Evolutionary conservation across 2,329 filamentous ascomycete species (phyloP), one percentile per base, ranked within the genome.

Genomic region (Arthrobotrys conoides): DNA sequence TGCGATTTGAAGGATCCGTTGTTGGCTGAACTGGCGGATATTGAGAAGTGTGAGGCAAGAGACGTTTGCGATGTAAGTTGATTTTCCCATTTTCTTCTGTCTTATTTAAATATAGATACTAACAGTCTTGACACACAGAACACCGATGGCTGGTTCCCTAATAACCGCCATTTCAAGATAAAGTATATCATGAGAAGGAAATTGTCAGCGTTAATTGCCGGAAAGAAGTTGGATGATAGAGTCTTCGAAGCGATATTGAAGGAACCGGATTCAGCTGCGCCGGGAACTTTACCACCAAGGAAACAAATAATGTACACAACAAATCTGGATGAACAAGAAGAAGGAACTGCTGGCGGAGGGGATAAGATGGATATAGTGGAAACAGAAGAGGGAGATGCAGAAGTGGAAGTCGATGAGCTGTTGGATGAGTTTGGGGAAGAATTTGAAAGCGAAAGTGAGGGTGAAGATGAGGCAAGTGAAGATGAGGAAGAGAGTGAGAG

Each of bases 121-220:
- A 61, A n/a, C n/a, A 10, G 38, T 16, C 9, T 22, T 12, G 18
- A 20, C 63, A 14, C n/a, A 44, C 48, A 81, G 80, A 24, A 59
- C 18, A 57, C 36, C 20, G 92, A 93, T 81, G 95, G 95, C 0
- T 99, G 93, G 93, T 97, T 91, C 83, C 89, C 91, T 80, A 91
- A 91, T 73, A 93, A 93, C 5, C 90, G 92, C 0, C 91, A 93
- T 87, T 90, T 91, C 53, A 97, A 97, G 83, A 90, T 91, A 53
- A 94, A 94, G 82, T 90, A 92, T 1, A 91, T 97, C 80, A 94
- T 97, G 91, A 93, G 94, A 83, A 90, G 91, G 61, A 97, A 97
- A 85, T 90, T 97, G 82, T 87, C 55, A 86, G 87, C 64, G 14
- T 63, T 79, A 16, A 27, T 73, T 18, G 76, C 65, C 0, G 86